Conservation (phyloP, 176 grass and related monocot genomes). For the Oryza punctata region DNA sequence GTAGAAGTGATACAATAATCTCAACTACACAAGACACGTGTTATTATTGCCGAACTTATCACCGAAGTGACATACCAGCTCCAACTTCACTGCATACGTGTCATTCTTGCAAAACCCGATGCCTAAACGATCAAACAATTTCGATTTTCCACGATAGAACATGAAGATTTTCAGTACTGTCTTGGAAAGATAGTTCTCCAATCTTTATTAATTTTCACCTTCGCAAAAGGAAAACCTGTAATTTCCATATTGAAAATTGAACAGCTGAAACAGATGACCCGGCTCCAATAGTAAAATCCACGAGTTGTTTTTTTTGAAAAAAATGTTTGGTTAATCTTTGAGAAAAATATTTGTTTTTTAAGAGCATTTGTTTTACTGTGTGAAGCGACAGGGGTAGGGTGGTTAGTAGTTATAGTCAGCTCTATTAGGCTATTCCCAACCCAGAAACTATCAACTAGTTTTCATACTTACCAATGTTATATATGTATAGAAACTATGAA, state of each 20-base stretch:
- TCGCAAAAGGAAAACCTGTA: background rate
- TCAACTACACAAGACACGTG: too few species aligned
- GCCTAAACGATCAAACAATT: too few species aligned
- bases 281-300: background rate
- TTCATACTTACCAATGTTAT: too few species aligned
- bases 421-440: too few species aligned
- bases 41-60: too few species aligned
- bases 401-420: constrained; percentile 10
- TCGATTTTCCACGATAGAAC: too few species aligned
- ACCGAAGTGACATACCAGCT: too few species aligned
- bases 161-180: background rate
- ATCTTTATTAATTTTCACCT: background rate
- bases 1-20: too few species aligned
- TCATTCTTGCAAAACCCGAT: too few species aligned
- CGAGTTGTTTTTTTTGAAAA: background rate
- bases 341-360: background rate
- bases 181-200: background rate
- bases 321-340: background rate
- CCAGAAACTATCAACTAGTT: too few species aligned
- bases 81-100: too few species aligned
- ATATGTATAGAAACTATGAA: too few species aligned
- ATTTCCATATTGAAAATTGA: background rate
- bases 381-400: background rate
- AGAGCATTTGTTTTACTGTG: background rate
- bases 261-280: background rate